A percentile compares a stretch with the other conserved stretches of the same genome.
These are phyloP conservation scores for Xylaria sp. DNA, from an alignment of 2,329 filamentous ascomycete genomes.

Conservation along the genomic window DNA sequence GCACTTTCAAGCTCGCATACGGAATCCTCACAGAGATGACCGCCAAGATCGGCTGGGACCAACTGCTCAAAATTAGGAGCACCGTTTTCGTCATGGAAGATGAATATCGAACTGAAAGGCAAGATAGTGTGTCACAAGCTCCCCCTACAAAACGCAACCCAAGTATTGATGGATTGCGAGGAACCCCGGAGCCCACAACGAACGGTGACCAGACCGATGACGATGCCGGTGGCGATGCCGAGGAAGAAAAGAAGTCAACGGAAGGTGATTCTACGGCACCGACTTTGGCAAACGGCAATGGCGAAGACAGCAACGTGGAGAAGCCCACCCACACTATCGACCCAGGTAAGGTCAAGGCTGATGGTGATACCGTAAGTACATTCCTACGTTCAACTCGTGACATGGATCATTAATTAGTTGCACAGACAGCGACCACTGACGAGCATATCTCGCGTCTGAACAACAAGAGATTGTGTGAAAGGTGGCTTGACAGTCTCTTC, in stretches of 20 bases:
- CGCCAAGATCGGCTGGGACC: constrained; percentile 96
- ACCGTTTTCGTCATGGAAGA: constrained; percentile 99
- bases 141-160: constrained; percentile 66
- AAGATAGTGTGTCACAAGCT: constrained; percentile 55
- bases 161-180: constrained; percentile 77
- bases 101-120: constrained; percentile 90
- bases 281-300: constrained; percentile 44
- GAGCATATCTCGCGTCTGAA: constrained; percentile 86
- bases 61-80: constrained; percentile 89
- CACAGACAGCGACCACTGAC: constrained; percentile 64
- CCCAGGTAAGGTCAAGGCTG: constrained; percentile 75
- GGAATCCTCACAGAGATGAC: constrained; percentile 93
- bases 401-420: constrained; percentile 24
- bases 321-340: constrained; percentile 80
- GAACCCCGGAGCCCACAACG: constrained; percentile 63
- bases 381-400: not conserved
- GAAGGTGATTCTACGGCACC: constrained; percentile 39
- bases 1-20: constrained; percentile 95
- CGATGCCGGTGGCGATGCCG: constrained; percentile 41
- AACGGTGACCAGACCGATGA: constrained; percentile 46
- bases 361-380: constrained; percentile 43
- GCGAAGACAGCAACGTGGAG: constrained; percentile 57
- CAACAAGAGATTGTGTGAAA: constrained; percentile 94
- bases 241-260: constrained; percentile 37
- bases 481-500: constrained; percentile 97